Base-by-base conservation (phyloP, 106 monocot genomes). In the Xerophyta viscosa region DNA sequence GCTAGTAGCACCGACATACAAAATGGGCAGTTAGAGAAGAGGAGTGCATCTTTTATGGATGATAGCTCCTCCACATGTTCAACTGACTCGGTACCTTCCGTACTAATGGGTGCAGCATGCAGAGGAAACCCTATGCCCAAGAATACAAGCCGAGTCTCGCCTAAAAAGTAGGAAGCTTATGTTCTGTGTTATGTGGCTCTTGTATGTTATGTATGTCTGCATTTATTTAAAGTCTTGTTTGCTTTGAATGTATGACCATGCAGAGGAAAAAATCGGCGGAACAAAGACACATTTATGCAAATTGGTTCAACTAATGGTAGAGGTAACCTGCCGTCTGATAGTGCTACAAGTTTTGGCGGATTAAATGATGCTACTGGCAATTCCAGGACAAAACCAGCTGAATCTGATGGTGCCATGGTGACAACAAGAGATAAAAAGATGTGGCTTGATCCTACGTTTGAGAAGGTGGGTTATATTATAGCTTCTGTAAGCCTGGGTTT, bases 1-100 rank as follows among this genome's bases (percentile, higher is more conserved):
- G 52, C 62, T 41, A 63, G 45, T 60, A 52, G 56, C 37, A 45
- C 36, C 25, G 72, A 66, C 9, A 22, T 66, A 29, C 74, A 50
- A 65, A 61, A 62, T 70, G 79, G 41, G 8, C 72, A 77, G 33
- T 18, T 15, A 24, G 83, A 76, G 48, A 98, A 79, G 57, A 60
- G 54, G 36, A 64, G 28, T 15, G 29, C 41, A 42, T 59, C 73
- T 43, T 20, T 61, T 61, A 25, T 82, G 57, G 89, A 98, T 69
- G 96, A 98, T 27, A 86, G 82, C 63, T 98, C 89, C 20, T 98
- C 86, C 2, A 85, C 82, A 25, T 82, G 89, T 71, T 98, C 89
- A 30, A 74, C 82, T 13, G 89, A 98, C 26, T 82, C 91, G 1
- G 65, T 86, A 41, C 81, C 69, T 0, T 76, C 91, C 24, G 58